Base-by-base conservation (phyloP, 495 filamentous ascomycete species). In the Astrothelium macrocarpum region DNA sequence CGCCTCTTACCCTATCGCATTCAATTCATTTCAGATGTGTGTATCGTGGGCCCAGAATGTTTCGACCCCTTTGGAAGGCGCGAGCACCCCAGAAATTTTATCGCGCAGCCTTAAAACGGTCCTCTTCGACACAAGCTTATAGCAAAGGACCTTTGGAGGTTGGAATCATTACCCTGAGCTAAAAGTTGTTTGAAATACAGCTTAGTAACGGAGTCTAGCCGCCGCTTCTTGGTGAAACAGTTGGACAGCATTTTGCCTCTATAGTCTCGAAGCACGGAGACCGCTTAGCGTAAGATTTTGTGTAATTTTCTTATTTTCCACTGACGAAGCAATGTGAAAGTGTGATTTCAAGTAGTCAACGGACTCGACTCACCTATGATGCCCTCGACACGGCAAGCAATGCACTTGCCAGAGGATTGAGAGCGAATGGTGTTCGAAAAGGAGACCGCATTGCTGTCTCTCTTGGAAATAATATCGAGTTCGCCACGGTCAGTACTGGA, bases 381-480 rank as follows among this genome's bases (percentile, higher is more conserved):
- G 76, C 75, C 5, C 83, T 98, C 12, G 88, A 97, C 71, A 73
- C 76, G 4, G 80, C 83, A 59, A 96, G 91, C 68, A 93, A 90
- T 77, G 77, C 80, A 0, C 78, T 98, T 25, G 89, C 92, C 0
- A 78, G 83, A 29, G 91, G 91, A 0, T 73, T 97, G 16, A 73
- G 82, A 34, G 85, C 85, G 0, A 77, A 86, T 1, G 91, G 91
- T 1, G 90, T 97, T 1, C 79, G 78, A 65, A 96, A 90, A 69
- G 92, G 91, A 1, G 90, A 95, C 67, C 80, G 91, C 26, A 89
- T 97, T 12, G 91, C 87, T 10, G 88, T 96, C 16, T 90, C 86
- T 68, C 73, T 96, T 23, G 92, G 94, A 1, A 98, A 96, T 69
- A 86, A 83, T 32, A 78, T 88, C 71, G 91, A 96, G 76, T 91